These are phyloP conservation scores for Obba rivulosa DNA, from an alignment of 768 basidiomycete genomes.

Conservation along the genomic window DNA sequence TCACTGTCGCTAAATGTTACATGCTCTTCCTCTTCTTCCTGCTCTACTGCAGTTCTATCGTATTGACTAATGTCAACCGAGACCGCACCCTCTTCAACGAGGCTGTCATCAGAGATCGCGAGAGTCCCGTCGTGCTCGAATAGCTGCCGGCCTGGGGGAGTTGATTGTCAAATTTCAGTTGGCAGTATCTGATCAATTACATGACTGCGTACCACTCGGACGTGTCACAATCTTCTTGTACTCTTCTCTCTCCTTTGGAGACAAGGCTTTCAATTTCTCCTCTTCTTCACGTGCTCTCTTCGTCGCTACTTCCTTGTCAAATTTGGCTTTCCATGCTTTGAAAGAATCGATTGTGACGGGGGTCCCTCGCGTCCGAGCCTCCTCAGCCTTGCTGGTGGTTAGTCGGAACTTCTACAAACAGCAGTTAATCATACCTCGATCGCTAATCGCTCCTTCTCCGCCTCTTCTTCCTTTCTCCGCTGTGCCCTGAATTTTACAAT, in stretches of 20 bases:
- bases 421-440: constrained; percentile 55
- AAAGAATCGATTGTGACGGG: constrained; percentile 83
- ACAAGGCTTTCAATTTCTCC: constrained; percentile 62
- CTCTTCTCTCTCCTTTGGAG: constrained; percentile 84
- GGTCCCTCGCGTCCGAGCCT: constrained; percentile 86
- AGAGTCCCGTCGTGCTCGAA: constrained; percentile 81
- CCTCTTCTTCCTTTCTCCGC: constrained; percentile 51
- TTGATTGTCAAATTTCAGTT: neutral
- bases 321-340: constrained; percentile 72
- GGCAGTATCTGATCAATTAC: neutral
- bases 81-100: constrained; percentile 80
- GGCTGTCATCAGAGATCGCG: constrained; percentile 64
- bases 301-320: constrained; percentile 60
- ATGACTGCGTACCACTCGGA: constrained; percentile 54
- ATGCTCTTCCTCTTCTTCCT: constrained; percentile 58
- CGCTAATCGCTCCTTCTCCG: constrained; percentile 65
- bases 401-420: neutral
- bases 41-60: constrained; percentile 53
- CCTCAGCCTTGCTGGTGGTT: constrained; percentile 59
- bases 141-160: constrained; percentile 74
- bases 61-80: constrained; percentile 91
- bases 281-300: constrained; percentile 71
- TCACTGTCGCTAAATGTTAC: constrained; percentile 87
- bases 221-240: constrained; percentile 58
- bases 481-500: constrained; percentile 59